These are phyloP conservation scores for Iris macrosiphon DNA, from an alignment of 106 monocot genomes.

Conservation along the genomic window DNA sequence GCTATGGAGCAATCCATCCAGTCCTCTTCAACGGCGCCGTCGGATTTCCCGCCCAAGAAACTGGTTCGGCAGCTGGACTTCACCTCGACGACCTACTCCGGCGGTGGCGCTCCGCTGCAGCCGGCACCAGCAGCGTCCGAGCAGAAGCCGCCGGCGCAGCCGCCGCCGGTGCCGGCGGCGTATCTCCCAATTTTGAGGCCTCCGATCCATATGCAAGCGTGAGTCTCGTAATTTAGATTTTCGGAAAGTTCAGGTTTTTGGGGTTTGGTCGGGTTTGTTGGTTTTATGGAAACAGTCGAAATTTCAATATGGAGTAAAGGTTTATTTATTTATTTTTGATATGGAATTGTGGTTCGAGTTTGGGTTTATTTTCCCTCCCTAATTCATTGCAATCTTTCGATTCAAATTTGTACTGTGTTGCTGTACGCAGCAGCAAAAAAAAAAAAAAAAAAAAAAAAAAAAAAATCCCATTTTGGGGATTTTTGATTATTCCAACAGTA, in stretches of 20 bases:
- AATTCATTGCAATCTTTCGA: no score
- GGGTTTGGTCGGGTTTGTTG: not conserved
- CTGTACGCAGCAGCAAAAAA: no score
- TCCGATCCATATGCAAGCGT: conserved; percentile 17
- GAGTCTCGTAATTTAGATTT: no score
- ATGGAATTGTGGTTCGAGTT: no score
- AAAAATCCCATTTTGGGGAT: no score
- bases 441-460: no score
- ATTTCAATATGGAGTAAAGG: no score
- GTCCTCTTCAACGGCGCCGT: conserved; percentile 16
- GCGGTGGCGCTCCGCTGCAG: not conserved
- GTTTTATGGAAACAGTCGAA: not conserved
- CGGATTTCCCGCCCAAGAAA: conserved; percentile 44
- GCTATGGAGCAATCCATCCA: conserved; percentile 19
- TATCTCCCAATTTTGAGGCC: not conserved
- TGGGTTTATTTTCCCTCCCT: no score
- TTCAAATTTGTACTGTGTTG: no score
- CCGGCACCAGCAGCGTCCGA: not conserved
- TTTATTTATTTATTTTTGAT: no score
- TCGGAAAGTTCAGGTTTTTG: no score
- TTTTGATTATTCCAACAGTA: no score
- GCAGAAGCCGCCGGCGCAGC: conserved; percentile 1
- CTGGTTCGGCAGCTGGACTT: conserved; percentile 55
- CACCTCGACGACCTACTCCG: conserved; percentile 28
- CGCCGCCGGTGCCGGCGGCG: conserved; percentile 1